Conservation (phyloP, 768 basidiomycete genomes). For the Phanerochaete carnosa region DNA sequence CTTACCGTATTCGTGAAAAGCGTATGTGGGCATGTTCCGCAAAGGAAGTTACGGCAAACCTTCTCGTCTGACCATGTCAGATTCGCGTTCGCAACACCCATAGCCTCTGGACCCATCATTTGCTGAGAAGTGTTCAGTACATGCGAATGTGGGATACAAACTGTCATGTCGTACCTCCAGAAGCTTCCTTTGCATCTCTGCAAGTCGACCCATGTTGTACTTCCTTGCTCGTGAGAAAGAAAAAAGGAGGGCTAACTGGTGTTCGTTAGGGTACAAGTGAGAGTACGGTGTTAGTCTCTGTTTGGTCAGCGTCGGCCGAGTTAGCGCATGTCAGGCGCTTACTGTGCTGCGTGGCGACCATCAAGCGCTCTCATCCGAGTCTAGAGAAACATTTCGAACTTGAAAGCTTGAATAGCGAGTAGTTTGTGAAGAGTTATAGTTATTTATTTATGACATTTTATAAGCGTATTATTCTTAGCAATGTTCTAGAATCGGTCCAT, state of each 20-base stretch:
- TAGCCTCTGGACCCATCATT: conserved; percentile 99
- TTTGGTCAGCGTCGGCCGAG: conserved; percentile 5
- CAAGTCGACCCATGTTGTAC: conserved; percentile 82
- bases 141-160: conserved; percentile 14
- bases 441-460: no score
- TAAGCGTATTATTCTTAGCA: no score
- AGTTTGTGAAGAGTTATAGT: no score
- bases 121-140: conserved; percentile 52
- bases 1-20: conserved; percentile 97
- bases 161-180: conserved; percentile 40
- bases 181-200: conserved; percentile 98
- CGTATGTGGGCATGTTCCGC: conserved; percentile 97
- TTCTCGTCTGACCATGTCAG: conserved; percentile 94
- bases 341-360: background rate
- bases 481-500: no score
- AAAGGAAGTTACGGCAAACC: conserved; percentile 97
- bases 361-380: no score
- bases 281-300: conserved; percentile 2
- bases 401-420: no score
- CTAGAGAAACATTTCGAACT: no score
- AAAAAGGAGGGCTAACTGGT: background rate
- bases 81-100: conserved; percentile 93
- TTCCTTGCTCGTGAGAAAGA: background rate
- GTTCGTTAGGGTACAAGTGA: background rate
- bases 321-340: background rate